Evolutionary conservation across 2,329 filamentous ascomycete species (phyloP).

Genomic region (Cordyceps javanica): DNA sequence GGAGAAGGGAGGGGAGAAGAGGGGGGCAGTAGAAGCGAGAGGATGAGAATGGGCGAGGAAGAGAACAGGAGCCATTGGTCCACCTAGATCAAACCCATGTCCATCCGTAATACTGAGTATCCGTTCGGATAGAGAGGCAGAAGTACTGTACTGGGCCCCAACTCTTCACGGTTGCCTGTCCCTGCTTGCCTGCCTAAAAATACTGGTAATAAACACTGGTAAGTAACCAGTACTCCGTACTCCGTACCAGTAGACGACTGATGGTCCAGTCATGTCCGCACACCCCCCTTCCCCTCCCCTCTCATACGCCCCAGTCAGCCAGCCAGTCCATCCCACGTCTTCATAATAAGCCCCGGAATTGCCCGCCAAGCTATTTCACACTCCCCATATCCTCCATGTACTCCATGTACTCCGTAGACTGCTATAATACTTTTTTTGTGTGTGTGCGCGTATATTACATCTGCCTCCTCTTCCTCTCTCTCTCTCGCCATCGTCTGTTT

Average conservation of each 20-base stretch:
- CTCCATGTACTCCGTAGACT: too few relatives aligned
- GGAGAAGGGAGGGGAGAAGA: too few relatives aligned
- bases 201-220: too few relatives aligned
- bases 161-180: not conserved
- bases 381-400: not conserved
- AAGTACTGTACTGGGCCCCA: too few relatives aligned
- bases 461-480: not conserved
- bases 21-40: not conserved
- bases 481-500: too few relatives aligned
- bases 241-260: too few relatives aligned
- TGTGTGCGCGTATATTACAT: not conserved
- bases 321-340: not conserved
- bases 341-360: not conserved
- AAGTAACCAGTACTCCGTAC: too few relatives aligned
- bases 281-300: not conserved
- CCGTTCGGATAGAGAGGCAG: too few relatives aligned
- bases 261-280: not conserved
- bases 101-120: not conserved
- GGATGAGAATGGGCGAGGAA: not conserved
- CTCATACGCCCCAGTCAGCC: not conserved
- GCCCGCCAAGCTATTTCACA: not conserved
- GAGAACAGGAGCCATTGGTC: not conserved
- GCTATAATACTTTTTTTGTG: too few relatives aligned
- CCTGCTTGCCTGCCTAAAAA: too few relatives aligned
- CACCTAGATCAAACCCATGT: not conserved